phyloP scores from a whole-genome alignment of 73 alveolate species.

The Paramecium bursaria region DNA sequence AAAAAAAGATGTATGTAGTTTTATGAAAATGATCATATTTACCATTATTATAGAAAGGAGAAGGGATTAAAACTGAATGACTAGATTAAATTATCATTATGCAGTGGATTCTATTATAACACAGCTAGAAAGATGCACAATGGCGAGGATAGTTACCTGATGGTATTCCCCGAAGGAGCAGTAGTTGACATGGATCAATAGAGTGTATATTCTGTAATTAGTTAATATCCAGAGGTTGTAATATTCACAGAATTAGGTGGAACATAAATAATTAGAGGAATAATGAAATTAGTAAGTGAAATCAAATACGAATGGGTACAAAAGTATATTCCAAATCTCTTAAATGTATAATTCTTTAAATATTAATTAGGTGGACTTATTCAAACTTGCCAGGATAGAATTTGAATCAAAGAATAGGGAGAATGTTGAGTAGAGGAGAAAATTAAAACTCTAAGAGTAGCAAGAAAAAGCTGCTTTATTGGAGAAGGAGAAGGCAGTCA shows the following conservation, averaged over 20 bases:
- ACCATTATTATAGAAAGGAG: slow-evolving; percentile 39
- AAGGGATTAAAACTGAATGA: slow-evolving; percentile 25
- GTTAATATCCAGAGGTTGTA: slow-evolving; percentile 61
- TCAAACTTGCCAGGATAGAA: slow-evolving; percentile 32
- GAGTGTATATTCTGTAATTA: slow-evolving; percentile 42
- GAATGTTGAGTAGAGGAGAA: slow-evolving; percentile 18
- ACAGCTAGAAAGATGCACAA: slow-evolving; percentile 64
- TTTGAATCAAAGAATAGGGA: slow-evolving; percentile 46
- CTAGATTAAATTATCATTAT: slow-evolving; percentile 53
- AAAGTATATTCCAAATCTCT: slow-evolving; percentile 45
- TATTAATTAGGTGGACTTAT: slow-evolving; percentile 41
- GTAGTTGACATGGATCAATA: slow-evolving; percentile 64
- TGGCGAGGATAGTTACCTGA: slow-evolving; percentile 60
- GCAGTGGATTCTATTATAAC: slow-evolving; percentile 67
- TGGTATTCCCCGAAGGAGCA: slow-evolving; percentile 68
- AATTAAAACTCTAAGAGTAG: neutral
- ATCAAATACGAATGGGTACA: slow-evolving; percentile 58
- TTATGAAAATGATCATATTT: slow-evolving; percentile 54
- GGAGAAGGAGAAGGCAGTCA: neutral
- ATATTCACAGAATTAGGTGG: slow-evolving; percentile 71
- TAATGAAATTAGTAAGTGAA: slow-evolving; percentile 57
- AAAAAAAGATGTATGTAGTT: slow-evolving; percentile 35
- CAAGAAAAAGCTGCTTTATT: neutral
- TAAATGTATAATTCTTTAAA: slow-evolving; percentile 8
- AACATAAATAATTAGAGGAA: slow-evolving; percentile 61